Conservation (phyloP, 192 early-diverging fungal genomes). For the Coemansia sp. region DNA sequence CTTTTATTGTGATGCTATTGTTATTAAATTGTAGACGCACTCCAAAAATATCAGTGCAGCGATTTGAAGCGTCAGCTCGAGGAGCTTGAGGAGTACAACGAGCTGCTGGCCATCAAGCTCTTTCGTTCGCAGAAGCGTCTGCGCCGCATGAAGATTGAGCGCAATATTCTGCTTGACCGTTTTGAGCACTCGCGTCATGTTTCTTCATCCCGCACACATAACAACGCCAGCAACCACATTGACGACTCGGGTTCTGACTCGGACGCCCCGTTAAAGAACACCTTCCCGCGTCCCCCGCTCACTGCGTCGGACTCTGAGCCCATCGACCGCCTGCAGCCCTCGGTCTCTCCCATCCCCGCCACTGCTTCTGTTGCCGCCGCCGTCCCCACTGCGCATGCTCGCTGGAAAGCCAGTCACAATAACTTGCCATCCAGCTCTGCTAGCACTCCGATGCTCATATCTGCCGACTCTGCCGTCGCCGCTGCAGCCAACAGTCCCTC, state of each 20-base stretch:
- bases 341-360: not conserved
- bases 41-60: slow-evolving; percentile 50
- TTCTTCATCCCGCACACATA: too few relatives aligned
- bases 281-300: slow-evolving; percentile 31
- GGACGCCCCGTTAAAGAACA: slow-evolving; percentile 39
- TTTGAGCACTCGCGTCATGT: slow-evolving; percentile 32
- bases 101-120: slow-evolving; percentile 43
- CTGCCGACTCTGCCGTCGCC: slow-evolving; percentile 6
- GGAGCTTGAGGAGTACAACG: slow-evolving; percentile 52
- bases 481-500: not conserved
- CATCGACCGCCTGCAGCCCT: not conserved
- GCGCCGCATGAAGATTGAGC: slow-evolving; percentile 47
- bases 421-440: slow-evolving; percentile 9
- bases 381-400: slow-evolving; percentile 3
- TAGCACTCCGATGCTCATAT: slow-evolving; percentile 28
- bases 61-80: slow-evolving; percentile 49
- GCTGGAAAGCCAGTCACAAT: slow-evolving; percentile 11
- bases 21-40: slow-evolving; percentile 47
- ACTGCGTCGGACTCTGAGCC: slow-evolving; percentile 26
- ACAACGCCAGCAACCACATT: slow-evolving; percentile 12
- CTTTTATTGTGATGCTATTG: too few relatives aligned
- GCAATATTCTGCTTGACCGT: slow-evolving; percentile 41
- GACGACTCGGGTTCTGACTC: slow-evolving; percentile 30
- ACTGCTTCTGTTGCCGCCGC: not conserved
- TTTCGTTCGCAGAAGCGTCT: slow-evolving; percentile 41